phyloP scores from a whole-genome alignment of 129 eudicot genomes.

The Centaurea solstitialis region DNA sequence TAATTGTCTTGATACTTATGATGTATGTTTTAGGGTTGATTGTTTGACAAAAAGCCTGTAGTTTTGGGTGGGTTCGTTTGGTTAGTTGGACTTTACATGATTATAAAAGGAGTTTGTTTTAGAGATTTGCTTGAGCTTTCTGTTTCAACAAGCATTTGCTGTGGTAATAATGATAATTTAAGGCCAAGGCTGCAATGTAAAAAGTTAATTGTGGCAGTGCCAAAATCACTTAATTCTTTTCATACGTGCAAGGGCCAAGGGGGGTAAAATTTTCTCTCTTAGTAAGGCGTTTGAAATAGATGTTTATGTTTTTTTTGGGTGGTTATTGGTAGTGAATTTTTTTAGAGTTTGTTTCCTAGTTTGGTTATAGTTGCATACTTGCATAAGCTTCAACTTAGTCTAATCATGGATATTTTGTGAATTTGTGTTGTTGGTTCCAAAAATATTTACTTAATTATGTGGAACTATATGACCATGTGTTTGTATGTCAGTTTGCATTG shows the following conservation, averaged over 20 bases:
- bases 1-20: neutral
- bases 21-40: neutral
- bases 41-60: neutral
- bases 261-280: neutral
- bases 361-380: neutral
- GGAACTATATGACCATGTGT: neutral
- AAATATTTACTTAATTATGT: neutral
- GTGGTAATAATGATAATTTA: neutral
- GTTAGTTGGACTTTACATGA: constrained; percentile 18
- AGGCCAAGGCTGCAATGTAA: neutral
- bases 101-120: constrained; percentile 8
- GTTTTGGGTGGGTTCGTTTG: constrained; percentile 5
- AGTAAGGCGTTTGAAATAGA: neutral
- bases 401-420: neutral
- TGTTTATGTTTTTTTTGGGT: neutral
- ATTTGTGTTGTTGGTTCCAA: neutral
- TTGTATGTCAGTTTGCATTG: neutral
- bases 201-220: neutral
- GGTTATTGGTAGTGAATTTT: neutral
- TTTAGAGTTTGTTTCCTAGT: neutral
- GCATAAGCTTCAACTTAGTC: neutral
- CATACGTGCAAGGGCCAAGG: neutral
- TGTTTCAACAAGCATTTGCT: neutral
- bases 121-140: constrained; percentile 10
- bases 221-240: neutral